phyloP scores from a whole-genome alignment of 345 rosid genomes.

The Eucalyptus pauciflora region DNA sequence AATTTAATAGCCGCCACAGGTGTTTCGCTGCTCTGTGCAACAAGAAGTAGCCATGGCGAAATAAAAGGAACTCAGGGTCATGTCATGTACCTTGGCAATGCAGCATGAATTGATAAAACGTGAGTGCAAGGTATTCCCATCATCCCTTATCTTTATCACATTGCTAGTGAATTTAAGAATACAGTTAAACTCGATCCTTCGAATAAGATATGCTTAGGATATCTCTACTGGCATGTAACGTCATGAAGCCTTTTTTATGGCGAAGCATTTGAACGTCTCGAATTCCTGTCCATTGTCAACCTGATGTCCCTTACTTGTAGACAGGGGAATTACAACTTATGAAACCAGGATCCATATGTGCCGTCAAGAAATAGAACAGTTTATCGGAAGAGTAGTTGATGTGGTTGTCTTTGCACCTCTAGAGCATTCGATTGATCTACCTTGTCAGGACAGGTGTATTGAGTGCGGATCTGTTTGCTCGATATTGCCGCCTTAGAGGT shows the following conservation, averaged over 20 bases:
- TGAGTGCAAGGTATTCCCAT: neutral
- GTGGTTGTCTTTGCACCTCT: neutral
- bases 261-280: slow-evolving; percentile 62
- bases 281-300: slow-evolving; percentile 90
- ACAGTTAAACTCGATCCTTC: slow-evolving; percentile 78
- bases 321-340: neutral
- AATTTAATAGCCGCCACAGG: neutral
- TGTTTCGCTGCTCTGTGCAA: slow-evolving; percentile 8
- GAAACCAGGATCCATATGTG: neutral
- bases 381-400: neutral
- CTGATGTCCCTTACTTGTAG: slow-evolving; percentile 93
- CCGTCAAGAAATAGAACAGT: neutral
- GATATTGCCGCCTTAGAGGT: too few relatives aligned
- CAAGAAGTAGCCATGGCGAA: slow-evolving; percentile 20
- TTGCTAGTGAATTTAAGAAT: slow-evolving; percentile 91
- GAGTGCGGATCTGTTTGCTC: too few relatives aligned
- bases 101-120: slow-evolving; percentile 76
- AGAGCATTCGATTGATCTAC: too few relatives aligned
- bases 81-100: slow-evolving; percentile 86
- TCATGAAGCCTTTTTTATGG: neutral
- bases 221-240: slow-evolving; percentile 16
- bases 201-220: slow-evolving; percentile 40
- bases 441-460: too few relatives aligned
- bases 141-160: slow-evolving; percentile 96
- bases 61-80: slow-evolving; percentile 39